Percentiles rank a stretch among this genome's conserved stretches.
phyloP scores from a whole-genome alignment of 2,329 filamentous ascomycete genomes.

The Coniochaeta ligniaria region DNA sequence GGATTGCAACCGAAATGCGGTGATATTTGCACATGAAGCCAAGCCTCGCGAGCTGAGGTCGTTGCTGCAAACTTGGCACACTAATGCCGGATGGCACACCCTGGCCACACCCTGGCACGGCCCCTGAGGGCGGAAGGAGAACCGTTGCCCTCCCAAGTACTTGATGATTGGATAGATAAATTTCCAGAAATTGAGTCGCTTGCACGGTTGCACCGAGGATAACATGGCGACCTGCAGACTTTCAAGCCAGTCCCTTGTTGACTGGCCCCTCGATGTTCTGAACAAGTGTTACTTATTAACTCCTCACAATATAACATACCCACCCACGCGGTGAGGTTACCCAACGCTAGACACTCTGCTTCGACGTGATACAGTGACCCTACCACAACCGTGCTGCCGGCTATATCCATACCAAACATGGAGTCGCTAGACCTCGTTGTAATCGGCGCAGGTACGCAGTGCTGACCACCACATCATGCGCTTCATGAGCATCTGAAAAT shows the following conservation, averaged over 20 bases:
- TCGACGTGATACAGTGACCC: background rate
- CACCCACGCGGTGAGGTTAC: background rate
- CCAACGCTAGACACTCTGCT: background rate
- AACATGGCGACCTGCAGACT: background rate
- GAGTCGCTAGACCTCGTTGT: conserved; percentile 40
- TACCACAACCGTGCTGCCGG: conserved; percentile 1
- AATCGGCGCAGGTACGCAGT: conserved; percentile 43
- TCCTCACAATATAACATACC: background rate
- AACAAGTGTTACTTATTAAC: background rate
- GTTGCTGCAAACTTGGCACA: background rate
- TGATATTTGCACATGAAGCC: too few relatives aligned
- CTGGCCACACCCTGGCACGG: background rate
- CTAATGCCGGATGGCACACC: background rate
- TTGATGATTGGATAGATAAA: too few relatives aligned
- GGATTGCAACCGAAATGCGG: too few relatives aligned
- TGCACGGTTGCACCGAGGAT: background rate
- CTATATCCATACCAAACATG: conserved; percentile 17
- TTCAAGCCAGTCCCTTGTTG: background rate
- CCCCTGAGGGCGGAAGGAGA: background rate
- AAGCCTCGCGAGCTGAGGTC: background rate
- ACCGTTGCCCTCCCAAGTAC: background rate
- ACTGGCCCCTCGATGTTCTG: background rate
- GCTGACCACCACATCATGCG: background rate
- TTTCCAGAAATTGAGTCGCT: background rate
- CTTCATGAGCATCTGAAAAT: background rate